These are phyloP conservation scores for Neonectria hederae DNA, from an alignment of 2,329 filamentous ascomycete species.

Conservation along the genomic window DNA sequence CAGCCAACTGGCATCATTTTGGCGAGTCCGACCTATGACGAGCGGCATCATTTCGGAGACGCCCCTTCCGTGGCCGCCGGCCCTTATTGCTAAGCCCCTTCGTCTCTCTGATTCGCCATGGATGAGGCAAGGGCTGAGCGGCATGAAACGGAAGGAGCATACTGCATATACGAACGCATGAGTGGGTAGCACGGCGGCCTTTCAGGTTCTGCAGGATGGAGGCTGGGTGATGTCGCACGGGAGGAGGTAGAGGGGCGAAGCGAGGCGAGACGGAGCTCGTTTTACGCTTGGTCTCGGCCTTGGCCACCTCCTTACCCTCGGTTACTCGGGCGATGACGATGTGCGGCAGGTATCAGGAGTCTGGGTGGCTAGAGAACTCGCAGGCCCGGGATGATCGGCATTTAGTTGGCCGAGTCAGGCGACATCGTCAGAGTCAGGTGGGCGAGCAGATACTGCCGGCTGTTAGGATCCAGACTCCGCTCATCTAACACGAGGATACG, in stretches of 20 bases:
- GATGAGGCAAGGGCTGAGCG: neutral
- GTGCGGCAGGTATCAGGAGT: neutral
- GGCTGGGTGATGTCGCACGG: neutral
- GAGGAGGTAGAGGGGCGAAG: neutral
- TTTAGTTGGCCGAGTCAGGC: neutral
- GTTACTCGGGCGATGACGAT: neutral
- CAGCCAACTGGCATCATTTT: neutral
- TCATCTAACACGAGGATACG: neutral
- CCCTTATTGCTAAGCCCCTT: neutral
- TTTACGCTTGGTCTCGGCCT: neutral
- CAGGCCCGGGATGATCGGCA: neutral
- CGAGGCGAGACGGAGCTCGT: neutral
- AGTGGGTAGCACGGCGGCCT: neutral
- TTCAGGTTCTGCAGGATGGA: neutral
- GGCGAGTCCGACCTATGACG: no score
- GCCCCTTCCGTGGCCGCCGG: neutral
- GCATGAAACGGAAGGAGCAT: neutral
- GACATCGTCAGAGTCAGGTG: neutral
- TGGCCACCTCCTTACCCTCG: neutral
- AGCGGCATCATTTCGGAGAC: neutral
- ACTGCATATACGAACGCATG: neutral
- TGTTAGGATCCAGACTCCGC: neutral
- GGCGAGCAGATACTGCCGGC: neutral
- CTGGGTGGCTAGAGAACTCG: neutral
- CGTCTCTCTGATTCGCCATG: neutral